A percentile compares a stretch with the other conserved stretches of the same genome.
These are phyloP conservation scores for Exophiala aquamarina DNA, from an alignment of 2,329 filamentous ascomycete species.

Conservation along the genomic window DNA sequence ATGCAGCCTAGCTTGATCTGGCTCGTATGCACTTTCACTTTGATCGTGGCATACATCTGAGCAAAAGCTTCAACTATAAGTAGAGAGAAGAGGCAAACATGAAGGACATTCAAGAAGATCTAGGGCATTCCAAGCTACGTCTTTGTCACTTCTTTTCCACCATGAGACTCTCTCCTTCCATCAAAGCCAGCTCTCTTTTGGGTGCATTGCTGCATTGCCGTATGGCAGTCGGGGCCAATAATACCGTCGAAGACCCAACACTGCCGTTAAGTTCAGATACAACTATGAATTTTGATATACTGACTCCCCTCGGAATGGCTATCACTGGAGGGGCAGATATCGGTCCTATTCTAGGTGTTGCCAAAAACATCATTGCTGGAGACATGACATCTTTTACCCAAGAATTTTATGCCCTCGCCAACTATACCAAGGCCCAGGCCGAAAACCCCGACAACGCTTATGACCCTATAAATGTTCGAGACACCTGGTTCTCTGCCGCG, in stretches of 20 bases:
- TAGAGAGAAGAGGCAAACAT: too few relatives aligned
- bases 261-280: conserved; percentile 23
- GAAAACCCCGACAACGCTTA: conserved; percentile 22
- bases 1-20: too few relatives aligned
- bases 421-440: conserved; percentile 19
- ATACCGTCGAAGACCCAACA: conserved; percentile 2
- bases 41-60: too few relatives aligned
- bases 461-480: conserved; percentile 27
- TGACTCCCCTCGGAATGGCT: conserved; percentile 16
- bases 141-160: too few relatives aligned
- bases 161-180: too few relatives aligned
- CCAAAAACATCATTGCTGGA: conserved; percentile 22
- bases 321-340: conserved; percentile 23
- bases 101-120: too few relatives aligned
- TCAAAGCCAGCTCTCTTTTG: conserved; percentile 5
- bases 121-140: too few relatives aligned
- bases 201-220: conserved; percentile 7
- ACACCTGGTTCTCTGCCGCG: conserved; percentile 40
- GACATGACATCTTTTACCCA: conserved; percentile 20
- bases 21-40: too few relatives aligned
- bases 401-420: conserved; percentile 24
- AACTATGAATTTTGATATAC: conserved; percentile 23
- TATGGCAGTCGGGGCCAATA: conserved; percentile 7
- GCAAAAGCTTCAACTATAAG: too few relatives aligned
- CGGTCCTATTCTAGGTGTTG: conserved; percentile 20